Evolutionary conservation across 352 stramenopile species (phyloP), one percentile per base, ranked within the genome.

Genomic region (Phytophthora pisi): DNA sequence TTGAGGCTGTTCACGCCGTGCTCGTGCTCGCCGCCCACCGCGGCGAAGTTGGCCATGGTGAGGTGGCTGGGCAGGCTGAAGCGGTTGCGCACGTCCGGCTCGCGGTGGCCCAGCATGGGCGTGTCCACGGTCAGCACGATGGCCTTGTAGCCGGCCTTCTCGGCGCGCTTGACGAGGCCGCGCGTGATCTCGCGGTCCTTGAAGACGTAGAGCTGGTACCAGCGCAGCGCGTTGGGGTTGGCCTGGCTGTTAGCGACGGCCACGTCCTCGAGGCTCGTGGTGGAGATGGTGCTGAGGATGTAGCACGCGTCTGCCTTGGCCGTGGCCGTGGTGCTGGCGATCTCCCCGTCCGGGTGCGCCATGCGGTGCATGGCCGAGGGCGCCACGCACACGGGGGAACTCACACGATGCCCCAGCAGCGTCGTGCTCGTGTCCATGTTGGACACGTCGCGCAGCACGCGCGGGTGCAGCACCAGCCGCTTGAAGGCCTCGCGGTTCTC

Each of bases 161-260:
- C 96, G 5, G 91, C 90, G 36, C 91, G 79, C 28, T 78, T 54
- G 38, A 99, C 86, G 11, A 98, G 93, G 43, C 97, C 86, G 36
- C 88, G 91, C 8, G 97, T 97, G 45, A 98, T 84, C 61, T 98
- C 84, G 34, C 85, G 80, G 78, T 93, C 83, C 54, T 97, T 97
- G 81, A 98, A 98, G n/a, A 99, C 94, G 74, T 99, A 99, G 36
- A 99, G 83, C 68, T 99, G 96, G 72, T 96, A 98, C 67, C 97
- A 97, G 59, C 97, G 95, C 15, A 97, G 80, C 8, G 93, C 92
- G 51, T 90, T 56, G 5, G 79, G 75, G 54, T 89, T 91, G 7
- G 81, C 88, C 47, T 73, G 61, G n/a, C 68, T 77, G 43, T 86
- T 90, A 5, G 81, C 88, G 38, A 71, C 62, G 1, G 78, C 81